Conservation (phyloP, 768 basidiomycete genomes). For the Pisolithus orientalis region DNA sequence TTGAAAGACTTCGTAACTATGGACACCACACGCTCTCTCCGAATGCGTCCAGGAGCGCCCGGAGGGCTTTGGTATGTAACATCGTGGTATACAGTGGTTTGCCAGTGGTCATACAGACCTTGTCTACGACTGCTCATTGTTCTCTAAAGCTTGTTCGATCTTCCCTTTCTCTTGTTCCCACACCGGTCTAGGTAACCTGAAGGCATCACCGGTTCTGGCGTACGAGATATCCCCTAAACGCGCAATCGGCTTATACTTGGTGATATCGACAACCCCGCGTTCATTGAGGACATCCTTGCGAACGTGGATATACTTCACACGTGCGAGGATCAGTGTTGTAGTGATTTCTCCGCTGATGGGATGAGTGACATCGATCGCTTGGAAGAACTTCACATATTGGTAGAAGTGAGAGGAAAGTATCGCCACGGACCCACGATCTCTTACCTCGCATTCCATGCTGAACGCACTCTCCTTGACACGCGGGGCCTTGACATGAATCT, state of each 20-base stretch:
- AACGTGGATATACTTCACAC: too few relatives aligned
- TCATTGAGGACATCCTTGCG: too few relatives aligned
- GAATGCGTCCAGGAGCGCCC: too few relatives aligned
- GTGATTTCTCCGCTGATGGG: slow-evolving; percentile 5
- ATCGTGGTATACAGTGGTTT: too few relatives aligned
- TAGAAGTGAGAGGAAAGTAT: background rate
- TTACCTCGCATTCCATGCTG: slow-evolving; percentile 38
- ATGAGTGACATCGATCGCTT: slow-evolving; percentile 29
- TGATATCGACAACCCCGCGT: too few relatives aligned
- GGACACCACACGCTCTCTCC: too few relatives aligned
- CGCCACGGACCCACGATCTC: background rate
- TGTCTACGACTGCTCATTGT: background rate
- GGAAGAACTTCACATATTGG: slow-evolving; percentile 16
- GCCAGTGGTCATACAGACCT: too few relatives aligned
- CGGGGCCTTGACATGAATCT: slow-evolving; percentile 33
- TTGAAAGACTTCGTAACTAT: too few relatives aligned
- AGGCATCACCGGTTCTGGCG: slow-evolving; percentile 23
- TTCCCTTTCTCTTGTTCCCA: slow-evolving; percentile 15
- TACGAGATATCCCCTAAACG: slow-evolving; percentile 37
- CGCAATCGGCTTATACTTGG: slow-evolving; percentile 8
- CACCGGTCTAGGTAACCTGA: slow-evolving; percentile 18
- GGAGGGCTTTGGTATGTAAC: too few relatives aligned
- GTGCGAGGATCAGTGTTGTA: too few relatives aligned
- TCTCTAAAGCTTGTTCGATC: slow-evolving; percentile 5
- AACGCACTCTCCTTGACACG: slow-evolving; percentile 40